A percentile compares a stretch with the other conserved stretches of the same genome.
These are phyloP conservation scores for Haplosporangium gracile DNA, from an alignment of 192 early-diverging fungal species.

Conservation along the genomic window DNA sequence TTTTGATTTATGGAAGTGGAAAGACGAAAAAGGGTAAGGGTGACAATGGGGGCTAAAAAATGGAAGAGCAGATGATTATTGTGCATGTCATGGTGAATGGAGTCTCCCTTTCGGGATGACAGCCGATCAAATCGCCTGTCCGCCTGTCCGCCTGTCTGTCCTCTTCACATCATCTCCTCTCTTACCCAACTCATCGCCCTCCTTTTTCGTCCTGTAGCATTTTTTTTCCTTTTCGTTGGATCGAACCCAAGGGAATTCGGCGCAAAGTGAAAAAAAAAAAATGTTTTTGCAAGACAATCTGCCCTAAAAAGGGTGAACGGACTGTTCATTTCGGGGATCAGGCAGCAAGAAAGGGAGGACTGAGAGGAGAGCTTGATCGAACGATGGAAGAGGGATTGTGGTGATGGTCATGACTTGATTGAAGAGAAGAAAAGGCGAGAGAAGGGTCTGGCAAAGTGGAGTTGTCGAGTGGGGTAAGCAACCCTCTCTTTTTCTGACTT, in stretches of 20 bases:
- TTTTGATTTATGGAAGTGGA: too few relatives aligned
- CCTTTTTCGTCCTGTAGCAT: not conserved
- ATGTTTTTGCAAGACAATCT: not conserved
- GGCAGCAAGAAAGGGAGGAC: not conserved
- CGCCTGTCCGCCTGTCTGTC: not conserved
- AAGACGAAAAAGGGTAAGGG: too few relatives aligned
- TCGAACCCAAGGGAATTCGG: constrained; percentile 1
- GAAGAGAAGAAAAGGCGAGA: not conserved
- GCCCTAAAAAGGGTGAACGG: not conserved
- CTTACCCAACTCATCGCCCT: too few relatives aligned
- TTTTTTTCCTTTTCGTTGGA: not conserved
- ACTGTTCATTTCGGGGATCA: not conserved
- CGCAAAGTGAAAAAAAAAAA: constrained; percentile 1
- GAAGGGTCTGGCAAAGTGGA: not conserved
- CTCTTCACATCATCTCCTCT: not conserved
- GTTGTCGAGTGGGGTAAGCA: not conserved
- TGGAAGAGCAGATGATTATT: not conserved
- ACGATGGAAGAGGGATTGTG: not conserved
- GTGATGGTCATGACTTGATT: not conserved
- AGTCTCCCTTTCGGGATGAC: not conserved
- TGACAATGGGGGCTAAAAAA: too few relatives aligned
- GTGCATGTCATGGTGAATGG: not conserved
- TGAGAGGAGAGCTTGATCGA: not conserved
- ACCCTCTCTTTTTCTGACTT: not conserved
- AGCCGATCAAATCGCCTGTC: not conserved